Percentiles rank a stretch among this genome's conserved stretches.
These are phyloP conservation scores for Aspergillus calidoustus DNA, from an alignment of 2,329 filamentous ascomycete genomes.

Conservation along the genomic window DNA sequence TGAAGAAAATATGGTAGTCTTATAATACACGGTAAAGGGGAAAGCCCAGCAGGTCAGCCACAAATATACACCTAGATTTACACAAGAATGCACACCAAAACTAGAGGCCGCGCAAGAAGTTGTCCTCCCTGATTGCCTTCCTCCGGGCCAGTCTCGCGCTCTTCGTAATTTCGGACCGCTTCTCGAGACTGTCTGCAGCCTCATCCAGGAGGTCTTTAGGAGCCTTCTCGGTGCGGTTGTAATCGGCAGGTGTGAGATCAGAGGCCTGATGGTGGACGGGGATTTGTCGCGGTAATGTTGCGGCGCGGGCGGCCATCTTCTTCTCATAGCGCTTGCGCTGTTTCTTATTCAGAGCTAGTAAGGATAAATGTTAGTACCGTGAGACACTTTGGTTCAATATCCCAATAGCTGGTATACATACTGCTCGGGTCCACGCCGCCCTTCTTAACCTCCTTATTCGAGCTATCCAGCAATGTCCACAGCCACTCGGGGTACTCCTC, in stretches of 20 bases:
- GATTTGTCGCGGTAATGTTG: slow-evolving; percentile 44
- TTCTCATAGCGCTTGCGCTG: slow-evolving; percentile 52
- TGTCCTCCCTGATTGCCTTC: slow-evolving; percentile 52
- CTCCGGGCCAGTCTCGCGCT: slow-evolving; percentile 50
- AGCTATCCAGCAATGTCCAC: slow-evolving; percentile 49
- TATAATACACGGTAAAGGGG: slow-evolving; percentile 38
- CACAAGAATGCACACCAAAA: slow-evolving; percentile 9
- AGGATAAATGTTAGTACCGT: slow-evolving; percentile 21
- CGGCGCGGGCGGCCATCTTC: slow-evolving; percentile 49
- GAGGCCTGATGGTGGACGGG: slow-evolving; percentile 51
- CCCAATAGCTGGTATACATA: slow-evolving; percentile 30
- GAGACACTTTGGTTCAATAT: not conserved
- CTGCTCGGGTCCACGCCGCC: slow-evolving; percentile 46
- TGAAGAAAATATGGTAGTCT: slow-evolving; percentile 31
- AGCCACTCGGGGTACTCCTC: slow-evolving; percentile 55
- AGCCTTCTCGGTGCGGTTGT: slow-evolving; percentile 33
- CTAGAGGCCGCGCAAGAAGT: slow-evolving; percentile 55
- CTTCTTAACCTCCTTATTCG: slow-evolving; percentile 38
- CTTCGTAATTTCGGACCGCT: slow-evolving; percentile 48
- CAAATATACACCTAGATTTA: slow-evolving; percentile 21
- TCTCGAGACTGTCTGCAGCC: slow-evolving; percentile 42
- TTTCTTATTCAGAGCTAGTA: slow-evolving; percentile 52
- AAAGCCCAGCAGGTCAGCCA: slow-evolving; percentile 16
- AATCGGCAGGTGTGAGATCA: slow-evolving; percentile 48
- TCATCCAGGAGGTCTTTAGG: slow-evolving; percentile 33